These are phyloP conservation scores for Raphanus raphanistrum DNA, from an alignment of 345 rosid species.

Conservation along the genomic window DNA sequence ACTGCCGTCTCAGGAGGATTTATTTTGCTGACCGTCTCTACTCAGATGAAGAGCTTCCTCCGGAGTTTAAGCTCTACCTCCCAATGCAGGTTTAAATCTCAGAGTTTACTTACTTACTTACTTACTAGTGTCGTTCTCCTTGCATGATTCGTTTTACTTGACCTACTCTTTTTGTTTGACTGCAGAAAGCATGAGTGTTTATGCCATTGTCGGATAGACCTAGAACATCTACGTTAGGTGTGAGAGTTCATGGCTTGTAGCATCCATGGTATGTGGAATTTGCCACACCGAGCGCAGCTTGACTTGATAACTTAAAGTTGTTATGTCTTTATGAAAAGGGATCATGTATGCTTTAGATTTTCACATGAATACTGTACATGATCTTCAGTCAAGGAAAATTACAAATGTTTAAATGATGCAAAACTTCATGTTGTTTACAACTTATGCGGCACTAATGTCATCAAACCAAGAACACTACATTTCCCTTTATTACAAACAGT, in stretches of 20 bases:
- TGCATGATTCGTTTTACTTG: neutral
- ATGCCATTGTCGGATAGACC: neutral
- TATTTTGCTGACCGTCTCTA: conserved; percentile 91
- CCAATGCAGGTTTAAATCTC: conserved; percentile 69
- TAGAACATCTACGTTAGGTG: conserved; percentile 1
- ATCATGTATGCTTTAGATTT: neutral
- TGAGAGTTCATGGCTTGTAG: conserved; percentile 4
- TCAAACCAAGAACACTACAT: too few species aligned
- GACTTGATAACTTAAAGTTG: neutral
- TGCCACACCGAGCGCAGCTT: neutral
- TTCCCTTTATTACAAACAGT: too few species aligned
- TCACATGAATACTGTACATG: neutral
- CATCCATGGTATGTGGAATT: conserved; percentile 4
- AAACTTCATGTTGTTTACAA: neutral
- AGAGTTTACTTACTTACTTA: neutral
- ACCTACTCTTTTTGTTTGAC: conserved; percentile 1
- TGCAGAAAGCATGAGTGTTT: conserved; percentile 55
- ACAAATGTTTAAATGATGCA: neutral
- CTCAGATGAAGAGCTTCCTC: conserved; percentile 97
- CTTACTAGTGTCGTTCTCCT: neutral
- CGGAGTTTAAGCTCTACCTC: conserved; percentile 88
- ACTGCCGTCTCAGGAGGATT: conserved; percentile 85
- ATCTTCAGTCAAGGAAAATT: neutral
- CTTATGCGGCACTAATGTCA: neutral
- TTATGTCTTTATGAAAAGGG: neutral